Evolutionary conservation across 228 moss, liverwort and hornwort species (phyloP), one percentile per base, ranked within the genome.

Genomic region (Sphagnum magellanicum): DNA sequence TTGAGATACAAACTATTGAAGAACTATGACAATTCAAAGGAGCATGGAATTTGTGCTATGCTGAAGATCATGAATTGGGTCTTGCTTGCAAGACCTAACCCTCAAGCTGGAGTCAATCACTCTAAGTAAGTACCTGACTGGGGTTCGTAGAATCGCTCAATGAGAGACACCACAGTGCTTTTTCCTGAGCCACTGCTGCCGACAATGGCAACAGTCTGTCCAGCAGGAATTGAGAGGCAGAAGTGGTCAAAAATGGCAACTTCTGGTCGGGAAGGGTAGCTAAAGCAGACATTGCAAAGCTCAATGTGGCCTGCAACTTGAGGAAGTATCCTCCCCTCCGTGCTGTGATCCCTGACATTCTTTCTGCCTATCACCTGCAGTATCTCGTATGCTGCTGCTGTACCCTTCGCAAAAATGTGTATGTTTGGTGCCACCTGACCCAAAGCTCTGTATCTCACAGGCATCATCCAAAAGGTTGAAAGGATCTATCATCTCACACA

Each of bases 131-230:
- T 74, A 91, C 94, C 94, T 88, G 92, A 80, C 3, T 81, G 83
- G 67, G 94, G 94, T 64, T 95, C 94, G 64, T 95, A 95, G 67
- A 95, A 95, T 16, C 94, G 80, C 76, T 95, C 94, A 68, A 95
- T 87, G 53, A 95, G 78, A 57, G 89, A 88, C 52, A 95, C 66
- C n/a, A 95, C 86, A 60, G 94, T 92, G 70, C 92, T 90, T 70
- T 95, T 95, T 50, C 94, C 94, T 32, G 92, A 92, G 16, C 94
- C 94, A 58, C 94, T 92, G 59, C 79, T 83, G 70, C 94, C 94
- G 58, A 92, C 94, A 46, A 95, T 89, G 64, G 95, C 95, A 63
- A 85, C 87, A 12, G 90, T 85, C 59, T 86, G 87, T 50, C 92
- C 92, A 12, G 95, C 88, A 66, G 88, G 88, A 74, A 95, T 92